Evolutionary conservation across 176 grass and related monocot genomes (phyloP).

Genomic region (Eragrostis curvula): DNA sequence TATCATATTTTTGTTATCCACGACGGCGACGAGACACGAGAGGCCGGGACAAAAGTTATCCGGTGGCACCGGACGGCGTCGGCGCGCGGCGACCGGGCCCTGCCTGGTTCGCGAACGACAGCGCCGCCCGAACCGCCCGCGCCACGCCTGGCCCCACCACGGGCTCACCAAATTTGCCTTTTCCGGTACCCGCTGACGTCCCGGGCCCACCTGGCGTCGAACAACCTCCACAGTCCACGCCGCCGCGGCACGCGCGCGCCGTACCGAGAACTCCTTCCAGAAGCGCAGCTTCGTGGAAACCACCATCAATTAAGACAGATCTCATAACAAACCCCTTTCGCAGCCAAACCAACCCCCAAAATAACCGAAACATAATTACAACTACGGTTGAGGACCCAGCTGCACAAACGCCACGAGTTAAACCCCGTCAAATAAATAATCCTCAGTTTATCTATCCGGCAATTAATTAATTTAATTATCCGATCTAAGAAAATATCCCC

Average conservation of each 20-base stretch:
- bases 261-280: not conserved
- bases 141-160: not conserved
- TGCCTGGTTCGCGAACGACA: not conserved
- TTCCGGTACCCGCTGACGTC: constrained; percentile 39
- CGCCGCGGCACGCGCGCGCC: not conserved
- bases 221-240: not conserved
- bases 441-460: constrained; percentile 16
- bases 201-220: not conserved
- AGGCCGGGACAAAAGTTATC: too few species aligned
- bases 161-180: not conserved
- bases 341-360: too few species aligned
- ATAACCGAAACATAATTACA: not conserved
- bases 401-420: not conserved
- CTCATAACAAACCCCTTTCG: rapidly evolving
- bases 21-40: too few species aligned
- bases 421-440: constrained; percentile 27
- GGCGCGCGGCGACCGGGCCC: not conserved
- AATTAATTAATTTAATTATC: constrained; percentile 23
- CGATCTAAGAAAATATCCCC: not conserved
- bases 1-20: too few species aligned
- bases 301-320: not conserved
- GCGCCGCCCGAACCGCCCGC: constrained; percentile 9
- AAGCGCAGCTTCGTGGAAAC: not conserved
- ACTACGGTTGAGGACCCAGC: rapidly evolving
- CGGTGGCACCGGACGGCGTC: not conserved